These are phyloP conservation scores for Diplocarpon mali DNA, from an alignment of 2,329 filamentous ascomycete species.

Conservation along the genomic window DNA sequence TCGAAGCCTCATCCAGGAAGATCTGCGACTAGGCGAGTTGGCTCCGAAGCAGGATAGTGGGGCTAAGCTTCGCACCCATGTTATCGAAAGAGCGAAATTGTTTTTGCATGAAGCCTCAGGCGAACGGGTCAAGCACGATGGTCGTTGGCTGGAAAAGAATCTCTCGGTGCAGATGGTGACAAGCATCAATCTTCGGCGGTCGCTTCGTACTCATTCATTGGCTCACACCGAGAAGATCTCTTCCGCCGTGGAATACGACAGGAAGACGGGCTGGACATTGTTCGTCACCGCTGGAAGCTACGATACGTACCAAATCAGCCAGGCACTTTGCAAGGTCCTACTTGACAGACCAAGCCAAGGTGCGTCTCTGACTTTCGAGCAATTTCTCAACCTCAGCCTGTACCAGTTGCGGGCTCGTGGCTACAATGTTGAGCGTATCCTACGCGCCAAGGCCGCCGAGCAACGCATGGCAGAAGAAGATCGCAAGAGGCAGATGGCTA, in stretches of 20 bases:
- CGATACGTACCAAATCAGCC: conserved; percentile 87
- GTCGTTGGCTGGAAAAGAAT: conserved; percentile 83
- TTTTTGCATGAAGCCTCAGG: conserved; percentile 69
- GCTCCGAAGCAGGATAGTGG: conserved; percentile 59
- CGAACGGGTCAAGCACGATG: conserved; percentile 75
- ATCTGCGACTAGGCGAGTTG: conserved; percentile 51
- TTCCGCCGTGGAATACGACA: conserved; percentile 53
- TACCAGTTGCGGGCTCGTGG: conserved; percentile 74
- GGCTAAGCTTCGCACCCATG: conserved; percentile 61
- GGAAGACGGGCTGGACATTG: conserved; percentile 49
- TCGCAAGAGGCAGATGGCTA: conserved; percentile 60
- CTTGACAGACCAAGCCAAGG: conserved; percentile 76
- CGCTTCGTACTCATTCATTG: conserved; percentile 59
- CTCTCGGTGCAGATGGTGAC: conserved; percentile 68
- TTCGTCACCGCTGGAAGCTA: conserved; percentile 58
- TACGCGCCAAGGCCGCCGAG: conserved; percentile 78
- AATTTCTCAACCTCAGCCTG: conserved; percentile 76
- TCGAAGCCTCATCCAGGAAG: conserved; percentile 67
- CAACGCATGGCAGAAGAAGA: conserved; percentile 78
- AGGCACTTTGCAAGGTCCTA: conserved; percentile 71
- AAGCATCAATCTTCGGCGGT: conserved; percentile 65
- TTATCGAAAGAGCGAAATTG: conserved; percentile 77
- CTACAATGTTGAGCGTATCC: conserved; percentile 92
- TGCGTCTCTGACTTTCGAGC: conserved; percentile 83
- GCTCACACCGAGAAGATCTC: conserved; percentile 65